These are phyloP conservation scores for Tolypocladium guangdongense DNA, from an alignment of 2,329 filamentous ascomycete species.

Conservation along the genomic window DNA sequence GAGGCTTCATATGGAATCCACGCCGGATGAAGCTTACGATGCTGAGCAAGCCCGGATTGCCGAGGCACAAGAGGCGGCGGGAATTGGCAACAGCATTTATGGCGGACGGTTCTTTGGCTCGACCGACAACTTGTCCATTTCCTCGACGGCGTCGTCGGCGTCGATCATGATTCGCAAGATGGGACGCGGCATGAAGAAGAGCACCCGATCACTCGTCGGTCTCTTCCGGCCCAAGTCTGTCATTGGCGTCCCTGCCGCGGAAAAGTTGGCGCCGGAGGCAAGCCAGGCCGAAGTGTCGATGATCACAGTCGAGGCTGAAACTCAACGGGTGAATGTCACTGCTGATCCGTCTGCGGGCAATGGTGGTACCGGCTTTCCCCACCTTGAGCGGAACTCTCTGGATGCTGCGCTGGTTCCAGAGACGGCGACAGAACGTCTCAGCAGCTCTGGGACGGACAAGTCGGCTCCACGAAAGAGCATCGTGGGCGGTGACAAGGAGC, in stretches of 20 bases:
- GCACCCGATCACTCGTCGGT: constrained; percentile 79
- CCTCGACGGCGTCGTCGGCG: constrained; percentile 79
- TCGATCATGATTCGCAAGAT: constrained; percentile 97
- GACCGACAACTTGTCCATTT: constrained; percentile 88
- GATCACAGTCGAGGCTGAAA: constrained; percentile 90
- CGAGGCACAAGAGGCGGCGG: constrained; percentile 81
- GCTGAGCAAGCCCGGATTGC: constrained; percentile 88
- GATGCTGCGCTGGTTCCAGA: constrained; percentile 47
- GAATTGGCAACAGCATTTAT: constrained; percentile 90
- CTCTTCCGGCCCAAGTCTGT: constrained; percentile 92
- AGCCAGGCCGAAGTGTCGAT: constrained; percentile 84
- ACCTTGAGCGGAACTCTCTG: constrained; percentile 70
- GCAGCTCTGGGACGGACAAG: constrained; percentile 48
- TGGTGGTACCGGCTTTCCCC: constrained; percentile 71
- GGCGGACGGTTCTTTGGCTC: constrained; percentile 81
- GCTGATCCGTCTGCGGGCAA: constrained; percentile 54
- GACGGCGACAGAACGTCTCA: constrained; percentile 36
- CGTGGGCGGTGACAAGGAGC: constrained; percentile 78
- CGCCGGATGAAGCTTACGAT: constrained; percentile 56
- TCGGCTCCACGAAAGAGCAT: constrained; percentile 72
- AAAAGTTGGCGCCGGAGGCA: constrained; percentile 52
- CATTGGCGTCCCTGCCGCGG: constrained; percentile 63
- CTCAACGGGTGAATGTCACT: constrained; percentile 71
- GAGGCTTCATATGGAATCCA: constrained; percentile 56
- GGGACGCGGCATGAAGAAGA: constrained; percentile 97